Evolutionary conservation across 1,284 basidiomycete genomes (phyloP).

Genomic region (Cutaneotrichosporon cutaneum): DNA sequence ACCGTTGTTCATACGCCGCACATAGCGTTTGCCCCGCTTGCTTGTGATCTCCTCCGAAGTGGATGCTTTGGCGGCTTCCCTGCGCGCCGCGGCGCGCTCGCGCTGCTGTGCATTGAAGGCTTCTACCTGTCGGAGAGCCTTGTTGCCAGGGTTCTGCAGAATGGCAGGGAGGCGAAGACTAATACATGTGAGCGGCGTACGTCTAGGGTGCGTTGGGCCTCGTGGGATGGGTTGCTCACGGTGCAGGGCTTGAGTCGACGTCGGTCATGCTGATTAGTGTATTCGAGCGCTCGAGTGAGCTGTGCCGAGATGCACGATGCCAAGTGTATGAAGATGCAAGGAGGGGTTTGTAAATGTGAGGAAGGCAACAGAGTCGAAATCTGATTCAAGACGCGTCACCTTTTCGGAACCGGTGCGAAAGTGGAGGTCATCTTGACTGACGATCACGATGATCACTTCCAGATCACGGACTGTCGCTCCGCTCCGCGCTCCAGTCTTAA

Average conservation of each 20-base stretch:
- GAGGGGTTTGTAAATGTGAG: not conserved
- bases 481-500: no score
- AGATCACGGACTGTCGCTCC: no score
- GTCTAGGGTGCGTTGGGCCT: no score
- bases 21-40: constrained; percentile 40
- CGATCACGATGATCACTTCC: no score
- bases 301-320: not conserved
- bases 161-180: constrained; percentile 50
- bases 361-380: not conserved
- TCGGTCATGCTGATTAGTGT: constrained; percentile 9
- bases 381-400: not conserved
- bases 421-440: no score
- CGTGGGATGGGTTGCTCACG: constrained; percentile 5
- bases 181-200: no score
- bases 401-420: not conserved
- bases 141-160: constrained; percentile 46
- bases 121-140: constrained; percentile 38
- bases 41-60: constrained; percentile 4
- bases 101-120: constrained; percentile 50
- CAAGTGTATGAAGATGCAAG: not conserved
- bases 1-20: constrained; percentile 51
- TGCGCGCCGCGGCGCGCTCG: constrained; percentile 40
- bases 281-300: not conserved
- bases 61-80: constrained; percentile 16
- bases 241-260: constrained; percentile 12